Conservation (phyloP, 2,329 filamentous ascomycete genomes). For the Colletotrichum destructivum region DNA sequence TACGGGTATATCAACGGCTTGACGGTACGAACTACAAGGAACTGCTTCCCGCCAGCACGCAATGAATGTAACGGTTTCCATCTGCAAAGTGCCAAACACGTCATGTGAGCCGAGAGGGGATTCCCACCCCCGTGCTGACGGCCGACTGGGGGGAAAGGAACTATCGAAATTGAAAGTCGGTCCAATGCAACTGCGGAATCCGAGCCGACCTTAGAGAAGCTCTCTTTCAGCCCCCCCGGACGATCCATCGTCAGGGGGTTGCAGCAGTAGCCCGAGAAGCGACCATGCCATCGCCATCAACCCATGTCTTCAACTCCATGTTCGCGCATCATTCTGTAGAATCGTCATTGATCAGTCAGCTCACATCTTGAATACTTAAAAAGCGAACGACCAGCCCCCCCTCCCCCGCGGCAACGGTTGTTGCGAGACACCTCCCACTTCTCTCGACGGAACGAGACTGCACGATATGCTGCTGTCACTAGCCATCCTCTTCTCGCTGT, state of each 20-base stretch:
- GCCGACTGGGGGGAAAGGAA: neutral
- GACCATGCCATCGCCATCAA: neutral
- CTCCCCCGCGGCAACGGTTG: neutral
- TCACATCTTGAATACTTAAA: too few relatives aligned
- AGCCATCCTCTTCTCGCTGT: neutral
- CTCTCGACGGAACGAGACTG: neutral
- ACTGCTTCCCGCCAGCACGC: conserved; percentile 1
- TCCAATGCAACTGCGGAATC: conserved; percentile 21
- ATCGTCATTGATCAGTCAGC: neutral
- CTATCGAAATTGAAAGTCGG: conserved; percentile 27
- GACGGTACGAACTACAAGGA: too few relatives aligned
- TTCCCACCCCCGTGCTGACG: conserved; percentile 24
- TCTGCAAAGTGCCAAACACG: conserved; percentile 4
- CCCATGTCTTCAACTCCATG: conserved; percentile 1
- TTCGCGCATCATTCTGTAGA: neutral
- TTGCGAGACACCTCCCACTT: neutral
- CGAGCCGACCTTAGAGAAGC: conserved; percentile 15
- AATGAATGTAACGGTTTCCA: conserved; percentile 6
- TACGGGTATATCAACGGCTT: too few relatives aligned
- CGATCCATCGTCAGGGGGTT: conserved; percentile 17
- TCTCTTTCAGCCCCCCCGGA: neutral
- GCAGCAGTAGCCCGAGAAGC: neutral
- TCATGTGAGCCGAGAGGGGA: neutral
- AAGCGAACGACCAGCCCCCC: too few relatives aligned
- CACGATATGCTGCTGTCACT: conserved; percentile 1